Evolutionary conservation across 768 basidiomycete genomes (phyloP).

Genomic region (Candolleomyces eurysporus): DNA sequence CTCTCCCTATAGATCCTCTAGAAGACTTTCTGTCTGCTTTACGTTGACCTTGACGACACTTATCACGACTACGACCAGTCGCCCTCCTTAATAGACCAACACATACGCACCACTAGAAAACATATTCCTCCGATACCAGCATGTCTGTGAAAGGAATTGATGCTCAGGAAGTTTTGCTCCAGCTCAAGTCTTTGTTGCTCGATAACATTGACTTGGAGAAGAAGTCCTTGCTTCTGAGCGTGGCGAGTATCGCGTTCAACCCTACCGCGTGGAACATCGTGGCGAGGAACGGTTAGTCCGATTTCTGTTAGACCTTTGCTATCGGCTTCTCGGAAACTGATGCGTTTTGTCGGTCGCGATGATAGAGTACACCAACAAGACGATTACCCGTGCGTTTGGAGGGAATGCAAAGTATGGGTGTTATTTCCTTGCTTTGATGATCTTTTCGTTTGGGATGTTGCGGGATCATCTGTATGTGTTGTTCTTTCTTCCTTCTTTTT

Average conservation of each 20-base stretch:
- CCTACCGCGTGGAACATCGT: conserved; percentile 96
- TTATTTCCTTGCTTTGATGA: conserved; percentile 82
- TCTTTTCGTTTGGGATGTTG: conserved; percentile 82
- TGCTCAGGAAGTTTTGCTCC: not conserved
- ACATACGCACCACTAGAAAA: not conserved
- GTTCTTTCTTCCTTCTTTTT: not conserved
- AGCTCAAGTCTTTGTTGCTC: conserved; percentile 4
- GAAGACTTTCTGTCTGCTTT: not conserved
- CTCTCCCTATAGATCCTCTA: not conserved
- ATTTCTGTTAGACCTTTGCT: not conserved
- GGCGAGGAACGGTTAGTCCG: conserved; percentile 80
- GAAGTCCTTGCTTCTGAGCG: conserved; percentile 59
- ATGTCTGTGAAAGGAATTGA: conserved; percentile 5
- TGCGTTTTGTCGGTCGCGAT: not conserved
- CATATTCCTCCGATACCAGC: not conserved
- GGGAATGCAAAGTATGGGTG: conserved; percentile 75
- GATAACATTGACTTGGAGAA: conserved; percentile 57
- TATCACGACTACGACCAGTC: not conserved
- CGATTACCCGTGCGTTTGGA: conserved; percentile 80
- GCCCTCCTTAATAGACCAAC: not conserved
- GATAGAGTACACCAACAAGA: conserved; percentile 71
- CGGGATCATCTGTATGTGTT: conserved; percentile 72
- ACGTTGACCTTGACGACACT: not conserved
- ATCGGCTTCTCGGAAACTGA: not conserved
- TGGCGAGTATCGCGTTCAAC: conserved; percentile 83